A percentile compares a stretch with the other conserved stretches of the same genome.
phyloP scores from a whole-genome alignment of 2,329 filamentous ascomycete species.

The Exophiala sp. region DNA sequence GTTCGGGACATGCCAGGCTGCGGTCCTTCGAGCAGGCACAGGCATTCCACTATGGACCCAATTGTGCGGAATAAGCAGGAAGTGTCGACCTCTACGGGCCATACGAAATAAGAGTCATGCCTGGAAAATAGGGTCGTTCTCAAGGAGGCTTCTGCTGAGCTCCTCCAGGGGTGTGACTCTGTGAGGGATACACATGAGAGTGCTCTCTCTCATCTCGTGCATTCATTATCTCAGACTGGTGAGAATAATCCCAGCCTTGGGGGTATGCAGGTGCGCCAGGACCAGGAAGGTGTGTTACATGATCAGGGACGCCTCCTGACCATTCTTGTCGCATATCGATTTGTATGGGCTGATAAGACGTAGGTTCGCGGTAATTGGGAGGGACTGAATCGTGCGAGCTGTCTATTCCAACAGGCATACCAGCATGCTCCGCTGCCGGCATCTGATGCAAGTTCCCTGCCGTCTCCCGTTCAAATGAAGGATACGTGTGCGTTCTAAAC shows the following conservation, averaged over 20 bases:
- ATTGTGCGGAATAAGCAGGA: background rate
- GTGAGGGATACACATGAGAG: constrained; percentile 10
- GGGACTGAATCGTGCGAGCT: constrained; percentile 1
- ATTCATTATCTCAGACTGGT: constrained; percentile 5
- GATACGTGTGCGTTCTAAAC: constrained; percentile 21
- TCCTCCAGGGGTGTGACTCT: background rate
- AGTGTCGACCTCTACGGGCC: background rate
- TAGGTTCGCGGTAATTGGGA: constrained; percentile 6
- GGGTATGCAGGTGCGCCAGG: constrained; percentile 5
- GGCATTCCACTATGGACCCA: too few species aligned
- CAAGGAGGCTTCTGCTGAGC: constrained; percentile 10
- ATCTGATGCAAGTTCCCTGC: constrained; percentile 13
- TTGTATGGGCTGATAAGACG: constrained; percentile 16
- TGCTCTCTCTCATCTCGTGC: constrained; percentile 8
- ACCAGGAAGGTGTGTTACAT: constrained; percentile 2
- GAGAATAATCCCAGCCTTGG: constrained; percentile 14
- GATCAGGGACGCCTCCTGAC: constrained; percentile 4
- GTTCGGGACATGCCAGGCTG: too few species aligned
- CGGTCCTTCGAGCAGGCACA: too few species aligned
- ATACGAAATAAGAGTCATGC: background rate
- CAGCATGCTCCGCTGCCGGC: constrained; percentile 2
- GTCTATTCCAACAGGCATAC: constrained; percentile 10
- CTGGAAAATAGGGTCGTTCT: background rate
- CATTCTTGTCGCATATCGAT: constrained; percentile 9
- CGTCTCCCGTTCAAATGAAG: constrained; percentile 16